A percentile compares a stretch with the other conserved stretches of the same genome.
Evolutionary conservation across 2,329 filamentous ascomycete genomes (phyloP).

Genomic region (Didymosphaeria variabile): DNA sequence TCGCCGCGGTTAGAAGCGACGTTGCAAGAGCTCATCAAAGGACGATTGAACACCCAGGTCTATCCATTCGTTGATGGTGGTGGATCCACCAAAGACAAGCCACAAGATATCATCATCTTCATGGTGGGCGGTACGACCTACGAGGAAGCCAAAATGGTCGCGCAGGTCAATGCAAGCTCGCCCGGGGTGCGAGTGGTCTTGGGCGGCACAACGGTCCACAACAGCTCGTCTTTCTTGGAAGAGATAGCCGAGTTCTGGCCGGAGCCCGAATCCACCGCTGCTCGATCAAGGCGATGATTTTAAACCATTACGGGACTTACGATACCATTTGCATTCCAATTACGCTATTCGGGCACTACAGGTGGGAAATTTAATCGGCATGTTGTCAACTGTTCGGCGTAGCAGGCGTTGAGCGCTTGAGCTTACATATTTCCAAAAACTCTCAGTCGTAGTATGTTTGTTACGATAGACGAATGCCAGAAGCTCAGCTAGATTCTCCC

Average conservation of each 20-base stretch:
- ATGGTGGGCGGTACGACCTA: constrained; percentile 94
- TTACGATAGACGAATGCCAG: neutral
- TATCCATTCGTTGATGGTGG: constrained; percentile 95
- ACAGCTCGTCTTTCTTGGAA: constrained; percentile 82
- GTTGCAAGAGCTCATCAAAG: constrained; percentile 92
- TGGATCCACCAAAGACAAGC: constrained; percentile 88
- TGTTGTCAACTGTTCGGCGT: constrained; percentile 1
- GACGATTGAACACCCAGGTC: constrained; percentile 81
- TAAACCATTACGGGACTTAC: neutral
- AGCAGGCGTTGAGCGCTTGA: neutral
- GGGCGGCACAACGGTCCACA: constrained; percentile 87
- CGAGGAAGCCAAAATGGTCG: constrained; percentile 95
- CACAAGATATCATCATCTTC: constrained; percentile 95
- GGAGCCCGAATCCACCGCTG: constrained; percentile 6
- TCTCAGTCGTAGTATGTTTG: neutral
- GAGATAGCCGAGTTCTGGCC: constrained; percentile 14
- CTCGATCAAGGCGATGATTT: constrained; percentile 4
- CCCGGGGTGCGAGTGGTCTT: constrained; percentile 90
- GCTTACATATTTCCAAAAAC: neutral
- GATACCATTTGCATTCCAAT: neutral
- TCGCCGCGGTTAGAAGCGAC: constrained; percentile 87
- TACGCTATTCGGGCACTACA: neutral
- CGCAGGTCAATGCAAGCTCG: constrained; percentile 90
- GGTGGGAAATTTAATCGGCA: neutral
- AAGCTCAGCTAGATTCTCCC: neutral